A percentile compares a stretch with the other conserved stretches of the same genome.
Conservation (phyloP, 2,329 filamentous ascomycete species). For the Clonostachys sp. region DNA sequence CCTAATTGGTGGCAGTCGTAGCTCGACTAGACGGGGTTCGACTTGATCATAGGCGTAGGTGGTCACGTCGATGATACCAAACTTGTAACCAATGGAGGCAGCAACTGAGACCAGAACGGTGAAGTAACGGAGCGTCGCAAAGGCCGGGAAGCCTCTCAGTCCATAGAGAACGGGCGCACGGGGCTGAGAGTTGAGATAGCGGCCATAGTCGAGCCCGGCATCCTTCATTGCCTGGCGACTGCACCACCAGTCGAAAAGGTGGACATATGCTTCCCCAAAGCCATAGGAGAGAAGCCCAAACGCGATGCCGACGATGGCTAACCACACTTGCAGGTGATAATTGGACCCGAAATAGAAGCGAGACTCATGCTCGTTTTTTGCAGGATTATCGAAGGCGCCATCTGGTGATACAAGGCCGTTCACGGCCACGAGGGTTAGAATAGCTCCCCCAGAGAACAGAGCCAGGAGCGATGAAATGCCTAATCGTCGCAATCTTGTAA, state of each 20-base stretch:
- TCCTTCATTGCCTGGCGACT: background rate
- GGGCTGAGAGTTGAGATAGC: background rate
- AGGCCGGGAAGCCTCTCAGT: background rate
- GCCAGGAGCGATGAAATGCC: too few relatives aligned
- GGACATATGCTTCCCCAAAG: background rate
- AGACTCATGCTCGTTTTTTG: background rate
- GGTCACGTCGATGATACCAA: background rate
- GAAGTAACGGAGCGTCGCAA: background rate
- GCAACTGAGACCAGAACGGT: background rate
- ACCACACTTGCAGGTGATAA: background rate
- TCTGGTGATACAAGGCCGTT: too few relatives aligned
- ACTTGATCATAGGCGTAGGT: background rate
- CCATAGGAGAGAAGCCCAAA: background rate
- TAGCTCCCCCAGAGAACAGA: too few relatives aligned
- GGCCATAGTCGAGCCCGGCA: background rate
- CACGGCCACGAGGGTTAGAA: too few relatives aligned
- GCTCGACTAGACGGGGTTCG: background rate
- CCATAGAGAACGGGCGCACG: background rate
- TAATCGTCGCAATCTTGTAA: too few relatives aligned
- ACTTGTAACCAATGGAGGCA: background rate
- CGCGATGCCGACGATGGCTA: background rate
- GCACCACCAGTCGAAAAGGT: background rate
- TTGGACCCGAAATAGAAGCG: background rate
- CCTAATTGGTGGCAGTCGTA: too few relatives aligned
- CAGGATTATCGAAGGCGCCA: too few relatives aligned